phyloP scores from a whole-genome alignment of 106 monocot genomes.

The Dendrobium huoshanense region DNA sequence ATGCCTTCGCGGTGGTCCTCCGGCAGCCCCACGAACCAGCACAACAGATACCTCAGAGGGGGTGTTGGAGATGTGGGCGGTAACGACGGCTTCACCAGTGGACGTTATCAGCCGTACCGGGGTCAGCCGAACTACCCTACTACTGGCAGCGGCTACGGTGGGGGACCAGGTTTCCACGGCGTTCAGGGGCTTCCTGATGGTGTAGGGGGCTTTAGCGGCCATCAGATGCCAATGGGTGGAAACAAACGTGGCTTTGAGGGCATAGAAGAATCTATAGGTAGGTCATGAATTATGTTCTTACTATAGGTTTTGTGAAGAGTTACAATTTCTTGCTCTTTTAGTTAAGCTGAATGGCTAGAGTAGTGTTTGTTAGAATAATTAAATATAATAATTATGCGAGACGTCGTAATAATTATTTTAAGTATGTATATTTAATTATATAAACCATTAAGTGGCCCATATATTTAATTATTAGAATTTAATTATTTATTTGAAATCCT shows the following conservation, averaged over 20 bases:
- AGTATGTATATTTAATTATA: too few relatives aligned
- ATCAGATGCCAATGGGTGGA: constrained; percentile 26
- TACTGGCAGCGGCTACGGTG: constrained; percentile 15
- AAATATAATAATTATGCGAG: too few relatives aligned
- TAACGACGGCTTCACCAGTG: constrained; percentile 24
- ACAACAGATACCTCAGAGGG: constrained; percentile 19
- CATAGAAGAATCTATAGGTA: constrained; percentile 30
- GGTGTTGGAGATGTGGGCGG: constrained; percentile 10
- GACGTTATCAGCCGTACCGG: constrained; percentile 53
- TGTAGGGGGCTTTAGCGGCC: constrained; percentile 19
- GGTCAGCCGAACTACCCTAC: constrained; percentile 29
- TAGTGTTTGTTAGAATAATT: too few relatives aligned
- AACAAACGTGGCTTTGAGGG: constrained; percentile 29
- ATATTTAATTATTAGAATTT: too few relatives aligned
- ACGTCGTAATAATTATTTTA: too few relatives aligned
- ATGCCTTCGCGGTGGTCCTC: constrained; percentile 54
- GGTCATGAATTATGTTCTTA: neutral
- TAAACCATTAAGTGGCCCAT: too few relatives aligned
- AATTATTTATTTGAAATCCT: too few relatives aligned
- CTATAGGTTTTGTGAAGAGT: neutral
- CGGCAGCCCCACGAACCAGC: constrained; percentile 33
- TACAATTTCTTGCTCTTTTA: neutral
- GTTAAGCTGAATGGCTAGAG: too few relatives aligned
- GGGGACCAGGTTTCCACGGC: constrained; percentile 8
- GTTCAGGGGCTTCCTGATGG: constrained; percentile 17